Base-by-base conservation (phyloP, 2,329 filamentous ascomycete species). In the Botrytis pseudocinerea region DNA sequence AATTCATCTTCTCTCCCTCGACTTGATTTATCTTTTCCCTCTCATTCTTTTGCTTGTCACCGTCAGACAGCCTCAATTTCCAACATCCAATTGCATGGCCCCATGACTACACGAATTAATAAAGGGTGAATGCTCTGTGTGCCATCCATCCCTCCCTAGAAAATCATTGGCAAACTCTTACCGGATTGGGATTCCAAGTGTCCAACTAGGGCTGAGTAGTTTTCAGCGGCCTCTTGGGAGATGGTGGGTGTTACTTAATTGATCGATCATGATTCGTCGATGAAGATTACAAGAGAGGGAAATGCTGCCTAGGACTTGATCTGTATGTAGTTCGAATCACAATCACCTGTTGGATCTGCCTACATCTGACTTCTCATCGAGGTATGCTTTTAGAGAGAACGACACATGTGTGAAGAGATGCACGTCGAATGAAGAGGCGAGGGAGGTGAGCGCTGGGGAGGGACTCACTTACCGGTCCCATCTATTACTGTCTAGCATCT, bases 11-110 rank as follows among this genome's bases (percentile, higher is more conserved):
- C 38, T 60, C 32, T 38, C 38, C 12, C 32, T 38, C 46, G 2
- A 25, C 16, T 16, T 25, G 18, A 35, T 35, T 35, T 35, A 35
- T 16, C 6, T 16, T 6, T 16, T 18, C n/a, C n/a, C 14, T 61
- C 14, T 14, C 22, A 14, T 61, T 38, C 20, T 61, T 61, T 14
- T 25, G 14, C 9, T 32, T 32, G 25, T 32, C 20, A 57, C 28
- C 42, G 60, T 71, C 70, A 46, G 70, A 59, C 61, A 71, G 61
- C 70, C 70, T 66, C 70, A 65, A 35, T 66, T 66, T 12, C 35
- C 48, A 32, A 28, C 20, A 59, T 44, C 70, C 61, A 71, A 71
- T 71, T 7, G 35, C 22, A 51, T 28, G 70, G 40, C 40, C 46
- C 51, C 61, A 64, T 71, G 60, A 71, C 70, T 48, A 42, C 14